Evolutionary conservation across 192 early-diverging fungal species (phyloP), one percentile per base, ranked within the genome.

Genomic region (Linnemannia schmuckeri): DNA sequence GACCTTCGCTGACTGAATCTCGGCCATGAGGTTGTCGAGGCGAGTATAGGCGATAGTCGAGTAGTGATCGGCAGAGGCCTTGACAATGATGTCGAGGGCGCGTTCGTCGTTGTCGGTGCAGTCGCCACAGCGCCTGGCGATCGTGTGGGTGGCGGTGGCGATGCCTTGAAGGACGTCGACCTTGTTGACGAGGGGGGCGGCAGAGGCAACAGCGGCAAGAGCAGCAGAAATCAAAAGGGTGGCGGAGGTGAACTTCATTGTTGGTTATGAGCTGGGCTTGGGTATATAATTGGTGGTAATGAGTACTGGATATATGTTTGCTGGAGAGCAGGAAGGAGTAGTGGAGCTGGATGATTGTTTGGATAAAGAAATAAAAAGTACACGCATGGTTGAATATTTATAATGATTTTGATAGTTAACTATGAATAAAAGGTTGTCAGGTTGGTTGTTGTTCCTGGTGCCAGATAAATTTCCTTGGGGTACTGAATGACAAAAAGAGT

Each of bases 41-140:
- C 47, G 77, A 13, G 40, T 52, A 35, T 76, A 66, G 6, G 78
- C 83, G 15, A 85, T 85, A 9, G 49, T 44, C 9, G 78, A 68
- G 37, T 80, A 85, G 42, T 85, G 83, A 41, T 80, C 74, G 8
- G 83, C 83, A 37, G 77, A 80, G 35, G 68, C 52, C 70, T 85
- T 75, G 57, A 80, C 69, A n/a, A 85, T 80, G 9, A 76, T n/a
- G 35, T 79, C 44, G 27, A 85, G 63, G 18, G 77, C 77, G 22
- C 47, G 27, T 9, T 49, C 46, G 35, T 79, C 77, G 7, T 22
- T 63, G 6, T 80, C 33, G 20, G 78, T 80, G 71, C 78, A 80
- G 17, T 74, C 78, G 18, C 17, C 22, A 46, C 78, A 80, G 27
- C 78, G 78, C 41, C 66, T 80, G 30, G 18, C 15, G 3, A 80